These are phyloP conservation scores for Euphorbia corollata DNA, from an alignment of 441 rosid species.

Conservation along the genomic window DNA sequence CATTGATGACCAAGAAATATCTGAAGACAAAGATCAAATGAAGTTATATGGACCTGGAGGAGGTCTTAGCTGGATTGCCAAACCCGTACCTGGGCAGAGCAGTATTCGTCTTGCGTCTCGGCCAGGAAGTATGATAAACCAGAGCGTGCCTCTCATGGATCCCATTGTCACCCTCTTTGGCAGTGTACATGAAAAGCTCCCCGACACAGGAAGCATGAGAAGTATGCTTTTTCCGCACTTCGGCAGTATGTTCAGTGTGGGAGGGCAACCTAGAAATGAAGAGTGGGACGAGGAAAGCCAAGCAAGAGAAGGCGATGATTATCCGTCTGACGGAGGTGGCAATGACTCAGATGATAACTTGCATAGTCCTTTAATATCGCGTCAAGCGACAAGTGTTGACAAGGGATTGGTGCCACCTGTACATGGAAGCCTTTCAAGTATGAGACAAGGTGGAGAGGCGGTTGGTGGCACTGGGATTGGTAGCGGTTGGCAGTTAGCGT, in stretches of 20 bases:
- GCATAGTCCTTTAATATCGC: slow-evolving; percentile 88
- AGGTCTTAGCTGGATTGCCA: slow-evolving; percentile 82
- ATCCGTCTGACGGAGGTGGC: slow-evolving; percentile 54
- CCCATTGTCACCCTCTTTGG: slow-evolving; percentile 93
- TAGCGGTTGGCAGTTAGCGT: slow-evolving; percentile 98
- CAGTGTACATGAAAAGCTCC: slow-evolving; percentile 83
- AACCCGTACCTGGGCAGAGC: slow-evolving; percentile 60
- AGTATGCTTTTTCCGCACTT: slow-evolving; percentile 86
- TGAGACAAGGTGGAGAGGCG: slow-evolving; percentile 67
- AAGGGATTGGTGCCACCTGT: slow-evolving; percentile 46
- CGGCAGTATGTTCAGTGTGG: slow-evolving; percentile 90
- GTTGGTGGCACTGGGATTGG: slow-evolving; percentile 69
- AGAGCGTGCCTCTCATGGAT: slow-evolving; percentile 54
- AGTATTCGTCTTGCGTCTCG: slow-evolving; percentile 55
- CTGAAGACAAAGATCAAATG: slow-evolving; percentile 51
- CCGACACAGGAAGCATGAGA: slow-evolving; percentile 72
- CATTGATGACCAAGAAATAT: slow-evolving; percentile 28
- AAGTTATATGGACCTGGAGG: slow-evolving; percentile 63
- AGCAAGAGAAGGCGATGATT: slow-evolving; percentile 61
- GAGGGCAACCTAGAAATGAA: slow-evolving; percentile 59
- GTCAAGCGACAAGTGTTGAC: slow-evolving; percentile 75
- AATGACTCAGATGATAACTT: slow-evolving; percentile 72
- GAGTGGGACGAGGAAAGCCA: slow-evolving; percentile 87
- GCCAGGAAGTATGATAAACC: slow-evolving; percentile 62
- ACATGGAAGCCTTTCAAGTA: slow-evolving; percentile 48